Conservation (phyloP, 164 flowering plant species). For the Stephania cephalantha region DNA sequence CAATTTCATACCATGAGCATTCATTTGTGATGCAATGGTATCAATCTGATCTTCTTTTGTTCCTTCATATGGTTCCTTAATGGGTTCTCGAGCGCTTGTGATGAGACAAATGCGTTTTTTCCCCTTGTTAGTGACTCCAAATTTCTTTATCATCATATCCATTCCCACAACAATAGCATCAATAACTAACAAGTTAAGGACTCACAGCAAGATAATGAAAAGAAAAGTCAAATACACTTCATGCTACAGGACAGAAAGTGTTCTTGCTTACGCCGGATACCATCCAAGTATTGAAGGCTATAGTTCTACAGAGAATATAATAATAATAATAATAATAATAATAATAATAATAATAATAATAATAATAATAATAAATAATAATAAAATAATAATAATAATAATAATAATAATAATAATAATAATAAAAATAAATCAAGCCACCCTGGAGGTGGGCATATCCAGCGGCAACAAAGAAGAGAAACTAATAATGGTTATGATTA, state of each 20-base stretch:
- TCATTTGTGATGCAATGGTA: slow-evolving; percentile 67
- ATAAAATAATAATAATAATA: no score
- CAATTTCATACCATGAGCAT: slow-evolving; percentile 66
- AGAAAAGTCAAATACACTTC: background rate
- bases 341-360: no score
- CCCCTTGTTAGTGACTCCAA: slow-evolving; percentile 70
- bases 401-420: no score
- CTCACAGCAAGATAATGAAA: slow-evolving; percentile 2
- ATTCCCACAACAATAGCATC: slow-evolving; percentile 95
- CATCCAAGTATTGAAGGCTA: background rate
- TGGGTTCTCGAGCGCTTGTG: slow-evolving; percentile 56
- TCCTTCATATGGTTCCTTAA: slow-evolving; percentile 81
- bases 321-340: no score
- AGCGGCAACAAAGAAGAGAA: background rate
- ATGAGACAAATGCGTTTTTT: slow-evolving; percentile 90
- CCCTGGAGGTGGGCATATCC: background rate
- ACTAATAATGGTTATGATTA: background rate
- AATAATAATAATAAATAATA: no score
- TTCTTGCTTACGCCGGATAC: background rate
- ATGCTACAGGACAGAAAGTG: background rate
- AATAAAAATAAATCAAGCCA: no score
- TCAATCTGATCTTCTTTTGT: slow-evolving; percentile 83
- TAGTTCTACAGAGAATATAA: background rate
- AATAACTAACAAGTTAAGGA: slow-evolving; percentile 75
- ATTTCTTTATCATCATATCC: slow-evolving; percentile 93